Conservation (phyloP, 2,329 filamentous ascomycete genomes). For the Colletotrichum somersetense region DNA sequence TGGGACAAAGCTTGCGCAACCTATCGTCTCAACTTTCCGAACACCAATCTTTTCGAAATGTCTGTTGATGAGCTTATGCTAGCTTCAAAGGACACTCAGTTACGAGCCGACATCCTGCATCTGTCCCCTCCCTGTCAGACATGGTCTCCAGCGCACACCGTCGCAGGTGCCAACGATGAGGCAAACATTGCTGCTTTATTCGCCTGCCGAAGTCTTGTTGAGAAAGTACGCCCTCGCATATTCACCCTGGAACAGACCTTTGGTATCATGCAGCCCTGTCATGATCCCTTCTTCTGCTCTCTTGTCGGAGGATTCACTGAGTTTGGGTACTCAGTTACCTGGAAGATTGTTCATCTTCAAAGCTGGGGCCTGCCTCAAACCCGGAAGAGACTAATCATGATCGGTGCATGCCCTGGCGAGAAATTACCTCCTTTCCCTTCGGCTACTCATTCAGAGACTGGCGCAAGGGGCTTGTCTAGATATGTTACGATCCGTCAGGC, state of each 20-base stretch:
- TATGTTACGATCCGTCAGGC: slow-evolving; percentile 61
- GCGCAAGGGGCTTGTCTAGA: slow-evolving; percentile 49
- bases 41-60: slow-evolving; percentile 61
- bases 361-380: slow-evolving; percentile 65
- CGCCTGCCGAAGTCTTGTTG: slow-evolving; percentile 67
- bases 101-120: slow-evolving; percentile 76
- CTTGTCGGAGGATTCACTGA: slow-evolving; percentile 75
- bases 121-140: slow-evolving; percentile 83
- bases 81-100: slow-evolving; percentile 44
- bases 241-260: slow-evolving; percentile 85
- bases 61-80: slow-evolving; percentile 64
- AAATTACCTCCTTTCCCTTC: slow-evolving; percentile 73
- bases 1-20: slow-evolving; percentile 68
- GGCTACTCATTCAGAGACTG: slow-evolving; percentile 67
- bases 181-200: slow-evolving; percentile 73
- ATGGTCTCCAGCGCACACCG: slow-evolving; percentile 79
- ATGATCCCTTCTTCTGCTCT: slow-evolving; percentile 69
- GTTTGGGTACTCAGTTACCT: slow-evolving; percentile 77
- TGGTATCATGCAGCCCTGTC: slow-evolving; percentile 65
- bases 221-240: slow-evolving; percentile 72
- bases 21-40: slow-evolving; percentile 70
- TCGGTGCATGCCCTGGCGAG: slow-evolving; percentile 77
- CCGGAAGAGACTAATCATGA: slow-evolving; percentile 66
- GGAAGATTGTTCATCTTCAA: slow-evolving; percentile 69
- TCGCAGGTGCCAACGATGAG: slow-evolving; percentile 70